Conservation (phyloP, 2,329 filamentous ascomycete species). For the Pestalotiopsis sp. region DNA sequence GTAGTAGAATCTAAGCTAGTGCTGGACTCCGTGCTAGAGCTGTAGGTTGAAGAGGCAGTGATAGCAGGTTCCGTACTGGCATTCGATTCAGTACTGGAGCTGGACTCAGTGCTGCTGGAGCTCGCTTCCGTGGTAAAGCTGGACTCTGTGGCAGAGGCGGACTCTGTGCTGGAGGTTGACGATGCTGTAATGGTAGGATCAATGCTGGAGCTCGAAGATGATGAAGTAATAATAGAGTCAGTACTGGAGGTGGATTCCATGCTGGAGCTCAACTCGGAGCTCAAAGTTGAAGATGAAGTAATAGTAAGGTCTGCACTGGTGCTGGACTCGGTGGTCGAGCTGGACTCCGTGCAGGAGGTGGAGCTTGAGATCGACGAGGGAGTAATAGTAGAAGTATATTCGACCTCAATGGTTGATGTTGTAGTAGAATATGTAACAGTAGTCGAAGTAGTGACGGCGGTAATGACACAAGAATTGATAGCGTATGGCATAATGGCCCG, state of each 20-base stretch:
- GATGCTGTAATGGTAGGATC: not conserved
- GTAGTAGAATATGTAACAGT: not conserved
- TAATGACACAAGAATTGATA: not conserved
- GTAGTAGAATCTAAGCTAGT: not conserved
- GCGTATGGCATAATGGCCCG: not conserved
- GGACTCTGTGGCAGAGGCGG: not conserved
- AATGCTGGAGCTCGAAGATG: not conserved
- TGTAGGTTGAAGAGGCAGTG: not conserved
- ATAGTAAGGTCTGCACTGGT: not conserved
- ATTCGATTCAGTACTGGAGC: not conserved
- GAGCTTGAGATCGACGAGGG: not conserved
- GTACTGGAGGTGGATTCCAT: not conserved
- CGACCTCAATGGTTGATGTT: not conserved
- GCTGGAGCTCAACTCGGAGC: not conserved
- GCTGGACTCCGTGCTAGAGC: not conserved
- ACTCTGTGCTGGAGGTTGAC: not conserved
- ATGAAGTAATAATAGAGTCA: not conserved
- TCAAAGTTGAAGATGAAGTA: not conserved
- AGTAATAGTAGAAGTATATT: constrained; percentile 3
- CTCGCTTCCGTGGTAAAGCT: not conserved
- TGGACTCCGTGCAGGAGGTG: not conserved
- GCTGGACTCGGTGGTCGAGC: not conserved
- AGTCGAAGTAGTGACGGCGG: not conserved
- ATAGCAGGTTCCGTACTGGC: not conserved
- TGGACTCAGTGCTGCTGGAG: not conserved